A percentile compares a stretch with the other conserved stretches of the same genome.
These are phyloP conservation scores for Allomyces macrogynus DNA, from an alignment of 192 early-diverging fungal species.

Conservation along the genomic window DNA sequence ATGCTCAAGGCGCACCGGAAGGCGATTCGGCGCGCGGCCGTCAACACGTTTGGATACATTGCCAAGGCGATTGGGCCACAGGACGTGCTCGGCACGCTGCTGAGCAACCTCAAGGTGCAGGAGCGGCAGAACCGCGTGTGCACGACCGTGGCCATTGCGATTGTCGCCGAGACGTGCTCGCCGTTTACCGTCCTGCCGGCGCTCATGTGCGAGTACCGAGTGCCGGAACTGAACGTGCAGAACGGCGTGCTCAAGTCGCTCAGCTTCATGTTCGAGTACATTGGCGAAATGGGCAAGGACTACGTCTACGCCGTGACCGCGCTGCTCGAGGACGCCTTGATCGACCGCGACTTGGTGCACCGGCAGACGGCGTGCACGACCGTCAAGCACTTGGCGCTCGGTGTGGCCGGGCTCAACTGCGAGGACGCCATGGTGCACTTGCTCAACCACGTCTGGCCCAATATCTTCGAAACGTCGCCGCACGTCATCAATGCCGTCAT, in stretches of 20 bases:
- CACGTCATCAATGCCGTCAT: constrained; percentile 97
- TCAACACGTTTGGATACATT: constrained; percentile 98
- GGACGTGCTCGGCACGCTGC: constrained; percentile 89
- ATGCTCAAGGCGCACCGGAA: constrained; percentile 91
- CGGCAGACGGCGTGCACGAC: constrained; percentile 90
- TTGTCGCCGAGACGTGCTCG: constrained; percentile 89
- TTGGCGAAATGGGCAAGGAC: constrained; percentile 95
- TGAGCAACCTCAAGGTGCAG: constrained; percentile 97
- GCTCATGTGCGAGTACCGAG: constrained; percentile 98
- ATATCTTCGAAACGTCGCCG: constrained; percentile 90
- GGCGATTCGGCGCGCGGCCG: constrained; percentile 83
- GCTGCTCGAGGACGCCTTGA: constrained; percentile 84
- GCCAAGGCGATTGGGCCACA: constrained; percentile 98
- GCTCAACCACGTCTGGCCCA: constrained; percentile 94
- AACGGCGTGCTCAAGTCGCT: constrained; percentile 92
- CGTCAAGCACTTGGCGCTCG: constrained; percentile 86
- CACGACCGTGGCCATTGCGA: constrained; percentile 95
- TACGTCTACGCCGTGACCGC: constrained; percentile 95
- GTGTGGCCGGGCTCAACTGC: constrained; percentile 76
- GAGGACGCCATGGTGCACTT: constrained; percentile 87
- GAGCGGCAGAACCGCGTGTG: constrained; percentile 98
- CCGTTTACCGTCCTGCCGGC: constrained; percentile 97
- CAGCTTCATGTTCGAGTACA: constrained; percentile 95
- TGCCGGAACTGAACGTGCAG: constrained; percentile 98
- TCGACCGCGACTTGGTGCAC: constrained; percentile 95